These are phyloP conservation scores for Xylaria intraflava DNA, from an alignment of 495 filamentous ascomycete species.

Conservation along the genomic window DNA sequence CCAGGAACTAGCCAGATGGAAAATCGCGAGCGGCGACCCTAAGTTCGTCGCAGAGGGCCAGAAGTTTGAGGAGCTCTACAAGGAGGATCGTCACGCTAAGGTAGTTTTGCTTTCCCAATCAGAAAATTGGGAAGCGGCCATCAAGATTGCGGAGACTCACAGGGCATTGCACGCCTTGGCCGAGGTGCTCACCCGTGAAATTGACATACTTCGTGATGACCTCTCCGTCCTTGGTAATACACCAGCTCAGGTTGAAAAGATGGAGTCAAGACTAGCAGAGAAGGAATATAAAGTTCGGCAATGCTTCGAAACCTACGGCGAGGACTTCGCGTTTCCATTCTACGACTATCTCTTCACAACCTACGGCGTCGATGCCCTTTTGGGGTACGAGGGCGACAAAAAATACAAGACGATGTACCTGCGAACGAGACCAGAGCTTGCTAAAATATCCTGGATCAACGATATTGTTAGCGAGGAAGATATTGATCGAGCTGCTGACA, in stretches of 20 bases:
- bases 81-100: constrained; percentile 35
- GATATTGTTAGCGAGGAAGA: constrained; percentile 69
- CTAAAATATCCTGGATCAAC: constrained; percentile 89
- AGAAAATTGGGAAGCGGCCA: constrained; percentile 58
- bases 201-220: constrained; percentile 25
- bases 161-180: constrained; percentile 63
- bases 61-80: constrained; percentile 29
- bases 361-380: constrained; percentile 56
- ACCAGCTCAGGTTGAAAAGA: constrained; percentile 18
- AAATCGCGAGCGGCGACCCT: constrained; percentile 29
- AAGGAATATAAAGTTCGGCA: constrained; percentile 39
- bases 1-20: constrained; percentile 36
- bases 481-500: constrained; percentile 60
- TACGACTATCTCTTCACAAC: constrained; percentile 68
- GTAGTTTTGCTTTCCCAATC: constrained; percentile 55
- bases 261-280: constrained; percentile 22
- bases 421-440: constrained; percentile 57
- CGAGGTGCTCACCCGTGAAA: constrained; percentile 44
- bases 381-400: constrained; percentile 57
- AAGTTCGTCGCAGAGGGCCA: constrained; percentile 29
- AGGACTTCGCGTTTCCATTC: constrained; percentile 69
- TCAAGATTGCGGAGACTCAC: constrained; percentile 68
- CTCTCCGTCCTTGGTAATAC: constrained; percentile 15
- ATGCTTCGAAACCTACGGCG: constrained; percentile 71
- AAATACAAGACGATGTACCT: constrained; percentile 71